Base-by-base conservation (phyloP, 2,329 filamentous ascomycete species). In the Neofusicoccum laricinum region DNA sequence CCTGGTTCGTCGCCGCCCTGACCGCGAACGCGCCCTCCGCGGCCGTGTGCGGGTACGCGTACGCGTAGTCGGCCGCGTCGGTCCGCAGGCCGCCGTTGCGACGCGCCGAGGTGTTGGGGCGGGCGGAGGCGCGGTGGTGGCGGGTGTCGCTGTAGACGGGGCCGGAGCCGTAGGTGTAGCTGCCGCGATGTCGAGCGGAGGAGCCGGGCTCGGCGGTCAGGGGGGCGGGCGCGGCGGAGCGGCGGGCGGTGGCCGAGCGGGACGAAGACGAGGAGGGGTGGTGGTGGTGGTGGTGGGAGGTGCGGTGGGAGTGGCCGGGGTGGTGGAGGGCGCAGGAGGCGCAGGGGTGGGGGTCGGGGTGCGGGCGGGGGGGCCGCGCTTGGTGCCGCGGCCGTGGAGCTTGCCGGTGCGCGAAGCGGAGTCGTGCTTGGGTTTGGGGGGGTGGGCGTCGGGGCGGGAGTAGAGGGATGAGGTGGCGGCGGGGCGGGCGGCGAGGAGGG, bases 391-490 rank as follows among this genome's bases (percentile, higher is more conserved):
- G 36, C 58, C 58, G 32, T 36, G 43, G 41, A 61, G 58, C 53
- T 57, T 57, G 36, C 12, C 19, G 43, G 43, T 61, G 17, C 40
- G 19, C 11, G 53, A 32, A 7, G 48, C n/a, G 4, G 48, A 34
- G 25, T 19, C 8, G 19, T 21, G 10, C 10, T 58, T 17, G 53
- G 3, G 58, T 59, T 36, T 45, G 45, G 58, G 40, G 45, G 40
- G 41, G 43, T 46, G 17, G 14, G 17, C 10, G 36, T 32, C 11
- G 45, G 11, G n/a, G 45, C 58, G 32, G 8, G 43, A 32, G 57
- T 48, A 61, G 45, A 41, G 46, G 45, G 58, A 61, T 7, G 58
- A 61, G 17, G 58, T 25, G 30, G 58, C 43, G 17, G 58, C 58
- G 43, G 43, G 43, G 32, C 58, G 58, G n/a, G 58, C 17, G n/a